phyloP scores from a whole-genome alignment of 2,329 filamentous ascomycete genomes.

The Graphiopsis chlorocephala region DNA sequence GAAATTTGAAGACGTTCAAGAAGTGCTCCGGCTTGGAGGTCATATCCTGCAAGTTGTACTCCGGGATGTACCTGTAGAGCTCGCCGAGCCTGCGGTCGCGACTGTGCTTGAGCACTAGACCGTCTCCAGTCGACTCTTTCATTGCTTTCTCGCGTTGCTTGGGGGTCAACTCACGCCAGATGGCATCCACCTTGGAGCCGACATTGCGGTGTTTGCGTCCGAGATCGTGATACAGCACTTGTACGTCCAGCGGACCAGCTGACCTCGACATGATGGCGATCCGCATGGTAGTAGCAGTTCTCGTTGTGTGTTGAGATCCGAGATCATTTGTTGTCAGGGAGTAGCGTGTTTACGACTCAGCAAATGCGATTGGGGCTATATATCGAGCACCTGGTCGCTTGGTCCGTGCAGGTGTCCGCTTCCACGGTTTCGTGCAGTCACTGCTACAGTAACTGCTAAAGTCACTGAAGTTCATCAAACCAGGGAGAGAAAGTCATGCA shows the following conservation, averaged over 20 bases:
- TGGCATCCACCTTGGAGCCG: constrained; percentile 14
- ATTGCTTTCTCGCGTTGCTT: constrained; percentile 21
- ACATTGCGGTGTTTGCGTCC: constrained; percentile 21
- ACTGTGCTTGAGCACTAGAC: constrained; percentile 14
- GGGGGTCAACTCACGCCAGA: constrained; percentile 20
- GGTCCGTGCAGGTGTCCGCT: not conserved
- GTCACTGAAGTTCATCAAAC: too few species aligned
- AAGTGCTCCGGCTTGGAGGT: constrained; percentile 18
- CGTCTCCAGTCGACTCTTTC: constrained; percentile 16
- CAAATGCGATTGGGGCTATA: not conserved
- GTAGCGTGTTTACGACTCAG: not conserved
- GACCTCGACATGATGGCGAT: not conserved
- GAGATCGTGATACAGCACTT: constrained; percentile 19
- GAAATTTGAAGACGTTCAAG: constrained; percentile 18
- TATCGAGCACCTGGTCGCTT: not conserved
- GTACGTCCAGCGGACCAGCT: constrained; percentile 16
- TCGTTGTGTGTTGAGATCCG: not conserved
- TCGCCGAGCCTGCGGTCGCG: constrained; percentile 15
- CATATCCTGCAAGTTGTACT: constrained; percentile 21
- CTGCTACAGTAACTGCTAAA: not conserved
- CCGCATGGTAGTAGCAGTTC: not conserved
- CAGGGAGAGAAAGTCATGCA: too few species aligned
- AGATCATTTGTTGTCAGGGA: not conserved
- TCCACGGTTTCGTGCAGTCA: not conserved
- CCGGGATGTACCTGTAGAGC: constrained; percentile 13